These are phyloP conservation scores for Fonsecaea nubica DNA, from an alignment of 2,329 filamentous ascomycete genomes.

Conservation along the genomic window DNA sequence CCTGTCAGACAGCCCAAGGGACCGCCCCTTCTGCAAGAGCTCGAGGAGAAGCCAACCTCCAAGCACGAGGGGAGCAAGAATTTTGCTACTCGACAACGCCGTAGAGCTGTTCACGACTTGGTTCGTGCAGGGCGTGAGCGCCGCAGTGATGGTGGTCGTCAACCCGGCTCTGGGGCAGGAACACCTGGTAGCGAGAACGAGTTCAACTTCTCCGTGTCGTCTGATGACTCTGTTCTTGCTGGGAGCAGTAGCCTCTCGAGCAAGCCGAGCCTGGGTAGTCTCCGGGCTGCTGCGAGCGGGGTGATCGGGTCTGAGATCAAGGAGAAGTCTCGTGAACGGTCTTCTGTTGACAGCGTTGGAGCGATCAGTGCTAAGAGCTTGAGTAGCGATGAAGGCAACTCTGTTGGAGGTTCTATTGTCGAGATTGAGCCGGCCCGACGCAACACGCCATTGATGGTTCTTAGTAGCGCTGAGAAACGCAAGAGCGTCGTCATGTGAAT, in stretches of 20 bases:
- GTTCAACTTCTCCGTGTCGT: constrained; percentile 69
- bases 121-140: constrained; percentile 88
- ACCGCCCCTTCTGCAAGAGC: constrained; percentile 88
- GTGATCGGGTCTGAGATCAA: constrained; percentile 89
- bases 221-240: constrained; percentile 73
- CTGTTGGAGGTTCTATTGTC: constrained; percentile 62
- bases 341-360: constrained; percentile 54
- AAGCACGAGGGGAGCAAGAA: constrained; percentile 97
- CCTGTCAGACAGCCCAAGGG: constrained; percentile 91
- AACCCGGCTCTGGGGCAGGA: constrained; percentile 72
- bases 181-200: constrained; percentile 87
- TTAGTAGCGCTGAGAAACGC: constrained; percentile 89
- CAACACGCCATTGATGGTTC: constrained; percentile 83
- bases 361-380: constrained; percentile 68
- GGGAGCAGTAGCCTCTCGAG: constrained; percentile 83
- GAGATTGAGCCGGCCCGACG: constrained; percentile 68
- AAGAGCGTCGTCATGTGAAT: constrained; percentile 62
- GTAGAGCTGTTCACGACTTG: constrained; percentile 88
- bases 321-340: constrained; percentile 69
- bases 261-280: constrained; percentile 74
- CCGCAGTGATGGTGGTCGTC: constrained; percentile 67
- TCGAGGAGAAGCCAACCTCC: constrained; percentile 85
- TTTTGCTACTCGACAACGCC: constrained; percentile 89
- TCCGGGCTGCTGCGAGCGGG: constrained; percentile 77
- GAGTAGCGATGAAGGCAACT: constrained; percentile 66